Evolutionary conservation across 2,329 filamentous ascomycete genomes (phyloP).

Genomic region (Fusarium chlamydosporum): DNA sequence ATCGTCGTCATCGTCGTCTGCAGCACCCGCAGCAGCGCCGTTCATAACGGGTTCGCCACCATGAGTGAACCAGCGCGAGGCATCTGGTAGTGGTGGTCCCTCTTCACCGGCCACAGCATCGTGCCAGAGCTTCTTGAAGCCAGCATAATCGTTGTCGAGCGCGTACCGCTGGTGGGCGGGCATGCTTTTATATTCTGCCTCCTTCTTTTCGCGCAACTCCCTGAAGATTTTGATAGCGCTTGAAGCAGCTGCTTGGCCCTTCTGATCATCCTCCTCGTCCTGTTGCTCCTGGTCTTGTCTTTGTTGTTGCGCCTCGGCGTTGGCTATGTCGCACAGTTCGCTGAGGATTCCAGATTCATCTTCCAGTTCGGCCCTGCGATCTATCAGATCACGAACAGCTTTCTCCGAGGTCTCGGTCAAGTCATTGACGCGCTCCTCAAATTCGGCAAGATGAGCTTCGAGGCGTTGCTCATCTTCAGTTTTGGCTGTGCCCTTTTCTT

Average conservation of each 20-base stretch:
- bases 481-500: slow-evolving; percentile 56
- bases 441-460: slow-evolving; percentile 57
- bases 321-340: slow-evolving; percentile 53
- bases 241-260: slow-evolving; percentile 43
- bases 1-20: slow-evolving; percentile 73
- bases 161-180: slow-evolving; percentile 65
- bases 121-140: slow-evolving; percentile 72
- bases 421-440: slow-evolving; percentile 58
- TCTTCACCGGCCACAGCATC: slow-evolving; percentile 65
- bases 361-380: slow-evolving; percentile 64
- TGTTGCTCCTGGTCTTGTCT: slow-evolving; percentile 10
- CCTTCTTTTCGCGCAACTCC: slow-evolving; percentile 56
- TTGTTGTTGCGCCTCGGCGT: slow-evolving; percentile 36
- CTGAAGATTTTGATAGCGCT: slow-evolving; percentile 55
- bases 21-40: slow-evolving; percentile 46
- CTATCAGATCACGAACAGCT: slow-evolving; percentile 64
- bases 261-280: slow-evolving; percentile 48
- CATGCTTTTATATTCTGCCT: slow-evolving; percentile 60
- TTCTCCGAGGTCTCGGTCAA: slow-evolving; percentile 63
- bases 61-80: slow-evolving; percentile 67
- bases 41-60: slow-evolving; percentile 61
- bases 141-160: slow-evolving; percentile 70
- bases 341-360: slow-evolving; percentile 61
- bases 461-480: slow-evolving; percentile 56
- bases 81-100: slow-evolving; percentile 66